Conservation (phyloP, 1,284 basidiomycete genomes). For the Hymenochaete sp. region DNA sequence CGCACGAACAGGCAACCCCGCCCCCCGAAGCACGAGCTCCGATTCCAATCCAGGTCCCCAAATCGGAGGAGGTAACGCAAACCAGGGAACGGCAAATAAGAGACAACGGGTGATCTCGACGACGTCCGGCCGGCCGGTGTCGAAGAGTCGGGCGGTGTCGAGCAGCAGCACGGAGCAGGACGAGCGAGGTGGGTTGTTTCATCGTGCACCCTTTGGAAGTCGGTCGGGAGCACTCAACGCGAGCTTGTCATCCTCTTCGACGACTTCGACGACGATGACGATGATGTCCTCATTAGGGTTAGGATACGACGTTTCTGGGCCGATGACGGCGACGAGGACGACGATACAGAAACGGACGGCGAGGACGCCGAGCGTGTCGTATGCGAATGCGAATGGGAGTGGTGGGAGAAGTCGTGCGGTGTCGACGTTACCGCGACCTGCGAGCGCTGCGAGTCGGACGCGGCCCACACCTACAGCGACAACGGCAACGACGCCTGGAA, state of each 20-base stretch:
- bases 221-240: constrained; percentile 9
- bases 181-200: background rate
- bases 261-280: background rate
- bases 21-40: background rate
- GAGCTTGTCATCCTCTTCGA: background rate
- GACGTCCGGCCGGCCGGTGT: background rate
- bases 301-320: too few relatives aligned
- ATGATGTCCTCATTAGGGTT: too few relatives aligned
- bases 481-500: background rate
- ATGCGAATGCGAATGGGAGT: too few relatives aligned
- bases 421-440: constrained; percentile 7
- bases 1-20: constrained; percentile 50
- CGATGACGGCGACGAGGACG: too few relatives aligned
- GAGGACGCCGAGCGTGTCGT: too few relatives aligned
- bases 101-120: constrained; percentile 7
- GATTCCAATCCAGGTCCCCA: constrained; percentile 26
- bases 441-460: background rate
- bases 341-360: constrained; percentile 8
- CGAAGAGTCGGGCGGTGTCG: constrained; percentile 1
- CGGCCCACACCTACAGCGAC: constrained; percentile 1
- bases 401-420: too few relatives aligned
- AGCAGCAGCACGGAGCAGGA: background rate
- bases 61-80: too few relatives aligned
- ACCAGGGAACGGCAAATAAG: constrained; percentile 21
- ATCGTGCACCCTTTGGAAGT: constrained; percentile 13